Evolutionary conservation across 164 flowering plant species (phyloP), one percentile per base, ranked within the genome.

Genomic region (Magnolia officinalis): DNA sequence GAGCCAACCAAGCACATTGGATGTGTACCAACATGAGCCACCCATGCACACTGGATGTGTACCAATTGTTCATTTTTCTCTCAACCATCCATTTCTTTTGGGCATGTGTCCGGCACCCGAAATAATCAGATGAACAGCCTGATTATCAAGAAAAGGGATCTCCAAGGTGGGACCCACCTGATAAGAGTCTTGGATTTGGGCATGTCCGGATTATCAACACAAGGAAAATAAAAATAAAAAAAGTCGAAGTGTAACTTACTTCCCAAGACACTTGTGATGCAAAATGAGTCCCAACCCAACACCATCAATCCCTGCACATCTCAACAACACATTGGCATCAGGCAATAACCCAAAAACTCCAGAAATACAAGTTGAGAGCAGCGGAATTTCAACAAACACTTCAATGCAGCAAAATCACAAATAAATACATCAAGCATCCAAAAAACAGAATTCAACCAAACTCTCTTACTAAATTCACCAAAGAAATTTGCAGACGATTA

Each of bases 201-300:
- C 29, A 26, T 26, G 29, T 26, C 29, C 29, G 29, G 29, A 26
- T 26, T 26, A 26, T 37, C 45, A 37, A 6, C 51, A 70, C 31
- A 45, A 70, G 37, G 2, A 13, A 2, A 23, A 23, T 23, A 23
- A 23, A 18, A 70, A 31, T 2, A 65, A 65, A 20, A 23, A 65
- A 29, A 23, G 8, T 23, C 29, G 16, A 68, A 18, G 71, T 31
- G 13, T 6, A 68, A 68, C 92, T 88, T 82, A 90, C 96, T 83
- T 89, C 63, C 98, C 94, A 76, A 93, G 93, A 76, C 94, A 77
- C 77, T 88, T 87, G 67, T 93, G 96, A 78, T 93, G 97, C 86
- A 89, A 79, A 77, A 86, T 84, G 74, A 93, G 92, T 66, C 93
- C 95, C 81, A 87, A 73, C 11, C 97, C 98, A 73, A 85, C 81